These are phyloP conservation scores for Isabelozyma pseudorhagii DNA, from an alignment of 805 yeast species.

Conservation along the genomic window DNA sequence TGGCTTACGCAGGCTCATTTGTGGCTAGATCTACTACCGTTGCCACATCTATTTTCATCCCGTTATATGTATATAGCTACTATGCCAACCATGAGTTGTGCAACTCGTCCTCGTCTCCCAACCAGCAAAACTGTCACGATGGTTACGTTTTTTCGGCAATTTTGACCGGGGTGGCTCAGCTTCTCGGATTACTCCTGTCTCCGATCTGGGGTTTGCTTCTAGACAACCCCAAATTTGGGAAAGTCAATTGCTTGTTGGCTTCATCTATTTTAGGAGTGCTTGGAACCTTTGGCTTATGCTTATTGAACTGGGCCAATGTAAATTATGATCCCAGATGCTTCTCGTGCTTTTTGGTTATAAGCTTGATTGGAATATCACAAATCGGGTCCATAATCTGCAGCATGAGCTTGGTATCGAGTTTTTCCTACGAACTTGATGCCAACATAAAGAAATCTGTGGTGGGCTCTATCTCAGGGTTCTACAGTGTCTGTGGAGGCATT, in stretches of 20 bases:
- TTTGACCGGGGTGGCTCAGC: conserved; percentile 63
- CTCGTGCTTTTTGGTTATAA: conserved; percentile 38
- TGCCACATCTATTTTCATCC: conserved; percentile 56
- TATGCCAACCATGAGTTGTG: conserved; percentile 31
- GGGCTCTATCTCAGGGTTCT: conserved; percentile 70
- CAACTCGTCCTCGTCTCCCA: conserved; percentile 12
- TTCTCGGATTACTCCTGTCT: conserved; percentile 54
- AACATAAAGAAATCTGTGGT: conserved; percentile 44
- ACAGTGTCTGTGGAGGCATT: conserved; percentile 63
- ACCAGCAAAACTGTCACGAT: conserved; percentile 48
- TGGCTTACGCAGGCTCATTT: conserved; percentile 61
- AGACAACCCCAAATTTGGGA: conserved; percentile 37
- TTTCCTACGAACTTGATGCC: conserved; percentile 22
- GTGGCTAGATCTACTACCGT: conserved; percentile 65
- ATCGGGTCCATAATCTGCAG: conserved; percentile 61
- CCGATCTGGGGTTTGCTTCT: conserved; percentile 63
- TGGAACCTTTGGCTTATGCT: conserved; percentile 36
- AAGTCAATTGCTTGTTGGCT: conserved; percentile 23
- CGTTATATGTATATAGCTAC: conserved; percentile 58
- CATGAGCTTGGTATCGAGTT: conserved; percentile 50
- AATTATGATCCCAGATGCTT: conserved; percentile 32
- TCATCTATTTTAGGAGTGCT: conserved; percentile 42
- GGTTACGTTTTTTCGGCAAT: conserved; percentile 67
- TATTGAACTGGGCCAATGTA: conserved; percentile 7
- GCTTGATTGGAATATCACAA: conserved; percentile 54